These are phyloP conservation scores for Neolentinus lepideus DNA, from an alignment of 1,284 basidiomycete genomes.

Conservation along the genomic window DNA sequence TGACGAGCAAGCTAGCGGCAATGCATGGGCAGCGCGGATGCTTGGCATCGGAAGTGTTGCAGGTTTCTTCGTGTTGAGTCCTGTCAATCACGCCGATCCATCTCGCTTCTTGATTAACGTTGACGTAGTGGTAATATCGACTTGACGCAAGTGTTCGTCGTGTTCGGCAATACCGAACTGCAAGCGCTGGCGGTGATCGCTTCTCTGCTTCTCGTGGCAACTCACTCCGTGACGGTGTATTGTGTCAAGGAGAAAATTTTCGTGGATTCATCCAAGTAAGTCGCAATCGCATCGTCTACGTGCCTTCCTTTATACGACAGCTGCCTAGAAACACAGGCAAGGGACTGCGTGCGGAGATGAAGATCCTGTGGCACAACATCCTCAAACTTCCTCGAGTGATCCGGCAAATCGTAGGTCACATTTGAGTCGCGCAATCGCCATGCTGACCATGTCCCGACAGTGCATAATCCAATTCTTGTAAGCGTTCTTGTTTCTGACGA, in stretches of 20 bases:
- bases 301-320: background rate
- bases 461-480: slow-evolving; percentile 86
- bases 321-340: slow-evolving; percentile 15
- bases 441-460: slow-evolving; percentile 26
- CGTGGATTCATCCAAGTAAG: slow-evolving; percentile 35
- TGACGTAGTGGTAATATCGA: slow-evolving; percentile 66
- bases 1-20: slow-evolving; percentile 75
- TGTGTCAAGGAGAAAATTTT: slow-evolving; percentile 78
- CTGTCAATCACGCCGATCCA: background rate
- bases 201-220: slow-evolving; percentile 41
- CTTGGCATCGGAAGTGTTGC: slow-evolving; percentile 74
- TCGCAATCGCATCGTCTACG: background rate
- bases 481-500: slow-evolving; percentile 20
- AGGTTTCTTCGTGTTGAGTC: slow-evolving; percentile 75
- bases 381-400: slow-evolving; percentile 69
- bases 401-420: slow-evolving; percentile 62
- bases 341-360: slow-evolving; percentile 43
- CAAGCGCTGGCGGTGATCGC: slow-evolving; percentile 65
- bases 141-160: slow-evolving; percentile 56
- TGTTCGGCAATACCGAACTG: slow-evolving; percentile 73
- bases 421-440: slow-evolving; percentile 6
- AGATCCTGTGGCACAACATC: slow-evolving; percentile 64
- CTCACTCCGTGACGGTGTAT: slow-evolving; percentile 53
- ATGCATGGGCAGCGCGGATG: slow-evolving; percentile 95
- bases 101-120: background rate